Evolutionary conservation across 2,329 filamentous ascomycete genomes (phyloP), one percentile per base, ranked within the genome.

Genomic region (Ophiognomonia clavigignenti-juglandacearum): DNA sequence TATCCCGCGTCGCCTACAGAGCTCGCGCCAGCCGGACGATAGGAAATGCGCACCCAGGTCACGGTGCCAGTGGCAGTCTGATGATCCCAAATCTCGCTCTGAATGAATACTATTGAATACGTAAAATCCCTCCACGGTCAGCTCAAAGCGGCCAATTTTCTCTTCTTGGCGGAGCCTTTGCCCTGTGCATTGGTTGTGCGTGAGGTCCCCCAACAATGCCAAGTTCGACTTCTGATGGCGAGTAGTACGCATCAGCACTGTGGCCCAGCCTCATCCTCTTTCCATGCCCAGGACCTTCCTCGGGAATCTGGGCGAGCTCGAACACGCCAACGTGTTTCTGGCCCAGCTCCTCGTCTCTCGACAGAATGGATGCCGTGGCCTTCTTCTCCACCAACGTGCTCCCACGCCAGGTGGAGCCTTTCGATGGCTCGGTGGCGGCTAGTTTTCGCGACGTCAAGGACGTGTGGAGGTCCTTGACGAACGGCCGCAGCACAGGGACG

Each of bases 401-500:
- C n/a, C 46, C 49, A 13, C 45, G 49, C 49, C 49, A 51, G 19
- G 34, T 51, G 13, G 45, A 45, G 6, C 27, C 39, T 19, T 27
- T 43, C 2, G 49, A 29, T 31, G 49, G 45, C 26, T 49, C 45
- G 6, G 42, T 52, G 3, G 43, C 37, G 6, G 36, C 46, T 19
- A 55, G 35, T 16, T 50, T 51, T 24, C 48, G 63, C 4, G 64
- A 68, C 3, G 63, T 64, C 23, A 71, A 47, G 0, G 66, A 64
- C 1, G 63, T 64, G 47, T 65, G 62, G 8, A 70, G 58, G 26
- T 72, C 67, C 36, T 65, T 63, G 34, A 77, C 52, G 18, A 77
- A 65, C 0, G 73, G 71, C 9, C 74, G 68, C 7, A 77, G 55
- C 14, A 78, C 69, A 2, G 74, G 74, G 3, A 78, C 70, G 50